Evolutionary conservation across 2,329 filamentous ascomycete genomes (phyloP).

Genomic region (Arthroderma sp.): DNA sequence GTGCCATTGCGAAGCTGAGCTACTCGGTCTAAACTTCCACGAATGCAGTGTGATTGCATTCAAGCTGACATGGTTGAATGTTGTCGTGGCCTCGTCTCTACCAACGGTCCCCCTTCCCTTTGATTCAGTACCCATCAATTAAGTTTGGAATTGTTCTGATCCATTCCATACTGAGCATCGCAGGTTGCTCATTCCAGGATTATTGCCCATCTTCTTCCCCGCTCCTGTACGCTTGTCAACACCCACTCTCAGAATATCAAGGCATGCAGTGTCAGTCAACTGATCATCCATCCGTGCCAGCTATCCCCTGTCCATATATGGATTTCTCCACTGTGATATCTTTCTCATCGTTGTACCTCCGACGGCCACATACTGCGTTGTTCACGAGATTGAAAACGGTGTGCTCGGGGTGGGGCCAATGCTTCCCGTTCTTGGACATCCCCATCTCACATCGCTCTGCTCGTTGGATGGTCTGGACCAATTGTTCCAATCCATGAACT

Average conservation of each 20-base stretch:
- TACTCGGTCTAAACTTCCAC: conserved; percentile 2
- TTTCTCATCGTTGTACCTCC: conserved; percentile 6
- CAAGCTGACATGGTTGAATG: conserved; percentile 12
- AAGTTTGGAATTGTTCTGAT: conserved; percentile 3
- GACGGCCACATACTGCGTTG: conserved; percentile 9
- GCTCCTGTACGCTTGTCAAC: conserved; percentile 4
- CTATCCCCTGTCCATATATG: conserved; percentile 22
- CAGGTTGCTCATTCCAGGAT: conserved; percentile 1
- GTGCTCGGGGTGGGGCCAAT: not conserved
- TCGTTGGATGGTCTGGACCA: not conserved
- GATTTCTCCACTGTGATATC: conserved; percentile 15
- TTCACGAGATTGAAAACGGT: conserved; percentile 11
- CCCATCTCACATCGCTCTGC: not conserved
- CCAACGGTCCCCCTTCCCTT: conserved; percentile 17
- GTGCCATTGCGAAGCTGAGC: not conserved
- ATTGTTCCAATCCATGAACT: conserved; percentile 1
- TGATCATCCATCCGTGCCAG: conserved; percentile 21
- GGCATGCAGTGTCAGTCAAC: conserved; percentile 18
- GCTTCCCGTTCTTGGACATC: not conserved
- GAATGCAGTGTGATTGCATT: conserved; percentile 7
- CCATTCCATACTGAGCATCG: conserved; percentile 2
- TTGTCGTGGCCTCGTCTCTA: conserved; percentile 24
- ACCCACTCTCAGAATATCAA: conserved; percentile 3
- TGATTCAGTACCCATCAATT: conserved; percentile 3
- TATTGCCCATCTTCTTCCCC: conserved; percentile 4